Evolutionary conservation across 2,329 filamentous ascomycete genomes (phyloP).

Genomic region (Cucurbitaria berberidis): DNA sequence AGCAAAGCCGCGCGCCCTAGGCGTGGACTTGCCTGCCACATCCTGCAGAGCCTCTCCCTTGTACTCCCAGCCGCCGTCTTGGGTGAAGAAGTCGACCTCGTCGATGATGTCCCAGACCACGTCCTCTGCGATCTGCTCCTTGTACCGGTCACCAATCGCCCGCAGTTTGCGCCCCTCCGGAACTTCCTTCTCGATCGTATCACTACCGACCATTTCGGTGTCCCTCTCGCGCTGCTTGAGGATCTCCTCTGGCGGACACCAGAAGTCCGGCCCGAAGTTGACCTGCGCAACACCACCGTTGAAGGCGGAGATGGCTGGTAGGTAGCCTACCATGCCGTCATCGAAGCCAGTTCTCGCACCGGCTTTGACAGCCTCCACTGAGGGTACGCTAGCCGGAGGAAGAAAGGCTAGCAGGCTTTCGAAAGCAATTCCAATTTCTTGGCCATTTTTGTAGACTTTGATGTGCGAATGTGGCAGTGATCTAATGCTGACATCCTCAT

Average conservation of each 20-base stretch:
- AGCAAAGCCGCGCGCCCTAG: slow-evolving; percentile 45
- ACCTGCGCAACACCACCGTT: slow-evolving; percentile 88
- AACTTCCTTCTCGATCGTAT: slow-evolving; percentile 15
- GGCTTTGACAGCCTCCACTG: slow-evolving; percentile 69
- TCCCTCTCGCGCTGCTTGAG: slow-evolving; percentile 47
- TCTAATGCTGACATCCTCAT: slow-evolving; percentile 74
- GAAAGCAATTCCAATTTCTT: slow-evolving; percentile 84
- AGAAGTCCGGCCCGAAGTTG: slow-evolving; percentile 94
- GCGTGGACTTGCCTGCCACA: slow-evolving; percentile 43
- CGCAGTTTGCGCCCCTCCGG: slow-evolving; percentile 53
- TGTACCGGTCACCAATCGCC: slow-evolving; percentile 78
- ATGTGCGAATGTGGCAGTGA: slow-evolving; percentile 87
- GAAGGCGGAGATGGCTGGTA: slow-evolving; percentile 91
- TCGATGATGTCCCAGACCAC: slow-evolving; percentile 92
- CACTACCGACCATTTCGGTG: slow-evolving; percentile 35
- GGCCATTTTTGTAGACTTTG: slow-evolving; percentile 91
- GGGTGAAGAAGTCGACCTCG: slow-evolving; percentile 88
- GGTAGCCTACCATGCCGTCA: slow-evolving; percentile 94
- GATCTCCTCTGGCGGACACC: slow-evolving; percentile 76
- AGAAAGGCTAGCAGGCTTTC: slow-evolving; percentile 88
- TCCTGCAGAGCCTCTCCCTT: slow-evolving; percentile 43
- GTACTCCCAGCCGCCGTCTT: slow-evolving; percentile 62
- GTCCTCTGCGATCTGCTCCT: slow-evolving; percentile 94
- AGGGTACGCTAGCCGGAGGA: slow-evolving; percentile 82
- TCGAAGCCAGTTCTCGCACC: slow-evolving; percentile 87